Conservation (phyloP, 345 rosid species). For the Limnanthes douglasii region DNA sequence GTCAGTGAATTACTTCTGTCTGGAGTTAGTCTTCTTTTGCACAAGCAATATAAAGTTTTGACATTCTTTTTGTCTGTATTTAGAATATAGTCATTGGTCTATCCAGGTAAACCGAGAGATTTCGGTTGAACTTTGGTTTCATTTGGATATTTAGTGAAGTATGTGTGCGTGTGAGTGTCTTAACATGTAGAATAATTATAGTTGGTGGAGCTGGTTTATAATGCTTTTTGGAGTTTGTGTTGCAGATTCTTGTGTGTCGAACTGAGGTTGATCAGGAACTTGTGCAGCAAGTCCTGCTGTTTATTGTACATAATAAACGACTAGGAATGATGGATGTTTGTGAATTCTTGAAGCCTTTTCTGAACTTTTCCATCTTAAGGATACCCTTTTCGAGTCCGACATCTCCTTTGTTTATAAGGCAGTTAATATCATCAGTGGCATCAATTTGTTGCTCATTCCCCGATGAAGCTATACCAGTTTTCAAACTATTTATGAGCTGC, state of each 20-base stretch:
- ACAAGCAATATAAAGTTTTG: not conserved
- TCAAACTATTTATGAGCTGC: slow-evolving; percentile 43
- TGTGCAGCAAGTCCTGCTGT: slow-evolving; percentile 50
- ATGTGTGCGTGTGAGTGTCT: no score
- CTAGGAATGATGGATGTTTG: slow-evolving; percentile 51
- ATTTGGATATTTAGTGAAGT: no score
- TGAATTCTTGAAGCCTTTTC: slow-evolving; percentile 60
- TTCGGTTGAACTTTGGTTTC: no score
- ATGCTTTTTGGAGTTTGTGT: no score
- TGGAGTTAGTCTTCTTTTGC: not conserved
- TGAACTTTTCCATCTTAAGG: slow-evolving; percentile 38
- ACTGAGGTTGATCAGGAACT: slow-evolving; percentile 51
- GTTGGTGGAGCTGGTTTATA: no score
- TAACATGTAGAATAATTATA: no score
- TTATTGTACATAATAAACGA: slow-evolving; percentile 29
- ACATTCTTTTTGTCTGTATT: not conserved
- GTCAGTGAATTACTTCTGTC: slow-evolving; percentile 14
- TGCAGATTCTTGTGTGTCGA: slow-evolving; percentile 59
- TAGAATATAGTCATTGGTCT: no score
- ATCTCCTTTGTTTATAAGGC: slow-evolving; percentile 33
- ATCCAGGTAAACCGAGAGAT: no score
- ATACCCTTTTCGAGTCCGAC: slow-evolving; percentile 28
- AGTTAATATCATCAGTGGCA: slow-evolving; percentile 48
- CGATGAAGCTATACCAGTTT: slow-evolving; percentile 38
- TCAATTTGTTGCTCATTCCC: slow-evolving; percentile 62